Evolutionary conservation across 345 rosid genomes (phyloP).

Genomic region (Anastatica hierochuntica): DNA sequence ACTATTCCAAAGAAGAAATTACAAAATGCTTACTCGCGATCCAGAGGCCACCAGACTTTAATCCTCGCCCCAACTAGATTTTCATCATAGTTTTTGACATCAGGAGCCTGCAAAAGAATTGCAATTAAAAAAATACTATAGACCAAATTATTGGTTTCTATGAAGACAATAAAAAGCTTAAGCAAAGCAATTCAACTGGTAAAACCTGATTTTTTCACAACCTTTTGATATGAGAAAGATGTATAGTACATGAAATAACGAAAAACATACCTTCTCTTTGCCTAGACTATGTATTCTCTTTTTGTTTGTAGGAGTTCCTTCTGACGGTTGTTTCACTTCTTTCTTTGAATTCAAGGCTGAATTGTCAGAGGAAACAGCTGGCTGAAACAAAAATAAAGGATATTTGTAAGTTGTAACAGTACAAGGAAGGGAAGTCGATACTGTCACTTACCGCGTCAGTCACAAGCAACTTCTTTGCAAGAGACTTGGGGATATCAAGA

Average conservation of each 20-base stretch:
- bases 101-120: conserved; percentile 47
- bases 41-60: conserved; percentile 95
- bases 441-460: conserved; percentile 33
- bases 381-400: conserved; percentile 28
- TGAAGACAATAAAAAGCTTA: conserved; percentile 1
- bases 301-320: conserved; percentile 45
- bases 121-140: neutral
- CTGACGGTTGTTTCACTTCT: conserved; percentile 35
- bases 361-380: conserved; percentile 47
- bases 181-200: conserved; percentile 1
- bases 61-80: conserved; percentile 63
- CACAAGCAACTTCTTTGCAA: conserved; percentile 44
- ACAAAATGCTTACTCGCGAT: conserved; percentile 38
- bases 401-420: neutral
- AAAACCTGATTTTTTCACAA: neutral
- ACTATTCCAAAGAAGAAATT: neutral
- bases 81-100: conserved; percentile 31
- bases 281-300: conserved; percentile 54
- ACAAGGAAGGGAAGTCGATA: neutral
- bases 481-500: conserved; percentile 66
- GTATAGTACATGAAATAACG: neutral
- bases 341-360: conserved; percentile 33
- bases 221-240: neutral
- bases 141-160: too few relatives aligned
- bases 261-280: conserved; percentile 43